Evolutionary conservation across 108 stramenopile genomes (phyloP).

Genomic region (Fragilaria crotonensis): DNA sequence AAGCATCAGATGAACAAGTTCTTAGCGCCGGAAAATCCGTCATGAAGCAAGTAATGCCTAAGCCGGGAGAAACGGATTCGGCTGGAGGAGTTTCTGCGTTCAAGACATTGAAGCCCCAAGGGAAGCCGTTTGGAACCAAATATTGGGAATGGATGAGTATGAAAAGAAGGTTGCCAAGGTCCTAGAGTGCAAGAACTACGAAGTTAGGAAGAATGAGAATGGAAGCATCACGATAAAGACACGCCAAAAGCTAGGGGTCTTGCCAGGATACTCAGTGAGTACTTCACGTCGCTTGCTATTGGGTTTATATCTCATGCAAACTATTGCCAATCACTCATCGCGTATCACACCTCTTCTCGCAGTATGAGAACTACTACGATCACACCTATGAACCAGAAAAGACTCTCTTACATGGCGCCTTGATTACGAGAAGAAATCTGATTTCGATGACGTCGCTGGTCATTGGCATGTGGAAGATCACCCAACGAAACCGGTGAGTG

Average conservation of each 20-base stretch:
- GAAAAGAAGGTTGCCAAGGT: conserved; percentile 65
- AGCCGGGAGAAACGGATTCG: conserved; percentile 7
- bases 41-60: conserved; percentile 46
- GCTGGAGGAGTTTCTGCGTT: conserved; percentile 59
- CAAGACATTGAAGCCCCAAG: conserved; percentile 65
- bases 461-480: conserved; percentile 66
- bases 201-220: conserved; percentile 27
- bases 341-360: neutral
- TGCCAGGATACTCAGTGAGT: conserved; percentile 69
- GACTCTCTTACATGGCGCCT: conserved; percentile 59
- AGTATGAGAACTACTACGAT: conserved; percentile 58
- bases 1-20: conserved; percentile 23
- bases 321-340: neutral
- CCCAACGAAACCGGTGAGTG: conserved; percentile 24
- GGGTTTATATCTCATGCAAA: conserved; percentile 1
- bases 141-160: conserved; percentile 52
- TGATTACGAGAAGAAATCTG: conserved; percentile 63
- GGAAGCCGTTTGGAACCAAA: conserved; percentile 62
- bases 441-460: conserved; percentile 70
- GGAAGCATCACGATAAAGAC: conserved; percentile 50
- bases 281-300: neutral
- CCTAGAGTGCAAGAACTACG: conserved; percentile 49
- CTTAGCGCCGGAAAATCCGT: conserved; percentile 41
- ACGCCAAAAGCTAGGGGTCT: conserved; percentile 47
- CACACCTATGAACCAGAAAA: conserved; percentile 35